phyloP scores from a whole-genome alignment of 2,329 filamentous ascomycete species.

The Penicillium sp. region DNA sequence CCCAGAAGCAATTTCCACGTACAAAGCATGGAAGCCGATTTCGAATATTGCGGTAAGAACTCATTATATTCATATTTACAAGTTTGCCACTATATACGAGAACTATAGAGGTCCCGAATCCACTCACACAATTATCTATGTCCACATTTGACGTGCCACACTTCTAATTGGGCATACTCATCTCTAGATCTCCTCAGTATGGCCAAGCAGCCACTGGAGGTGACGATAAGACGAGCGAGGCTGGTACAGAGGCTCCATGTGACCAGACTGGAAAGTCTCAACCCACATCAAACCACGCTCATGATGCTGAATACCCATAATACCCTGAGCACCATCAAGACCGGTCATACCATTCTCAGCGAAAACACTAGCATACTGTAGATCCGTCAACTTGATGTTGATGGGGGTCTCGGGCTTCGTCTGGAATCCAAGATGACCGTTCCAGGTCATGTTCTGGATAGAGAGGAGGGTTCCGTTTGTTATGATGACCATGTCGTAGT shows the following conservation, averaged over 20 bases:
- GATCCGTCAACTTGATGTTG: constrained; percentile 44
- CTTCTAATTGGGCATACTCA: neutral
- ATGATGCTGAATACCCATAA: constrained; percentile 69
- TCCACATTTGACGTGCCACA: neutral
- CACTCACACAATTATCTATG: no score
- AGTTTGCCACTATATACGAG: neutral
- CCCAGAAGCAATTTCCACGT: no score
- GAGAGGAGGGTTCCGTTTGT: constrained; percentile 70
- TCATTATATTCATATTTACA: no score
- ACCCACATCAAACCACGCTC: constrained; percentile 78
- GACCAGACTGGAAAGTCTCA: constrained; percentile 36
- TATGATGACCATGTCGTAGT: constrained; percentile 70
- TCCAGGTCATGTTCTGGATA: constrained; percentile 84
- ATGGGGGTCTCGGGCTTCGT: constrained; percentile 57
- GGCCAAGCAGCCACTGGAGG: constrained; percentile 46
- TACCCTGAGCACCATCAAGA: constrained; percentile 63
- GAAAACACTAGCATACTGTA: constrained; percentile 53
- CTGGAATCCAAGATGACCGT: constrained; percentile 71
- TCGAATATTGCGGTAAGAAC: no score
- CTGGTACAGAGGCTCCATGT: constrained; percentile 61
- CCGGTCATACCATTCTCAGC: constrained; percentile 64
- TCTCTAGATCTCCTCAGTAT: constrained; percentile 26
- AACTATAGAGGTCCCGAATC: no score
- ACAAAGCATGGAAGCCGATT: no score
- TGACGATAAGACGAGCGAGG: constrained; percentile 69